Percentiles rank a stretch among this genome's conserved stretches.
These are phyloP conservation scores for Pharus latifolius DNA, from an alignment of 176 grass and related monocot species.

Conservation along the genomic window DNA sequence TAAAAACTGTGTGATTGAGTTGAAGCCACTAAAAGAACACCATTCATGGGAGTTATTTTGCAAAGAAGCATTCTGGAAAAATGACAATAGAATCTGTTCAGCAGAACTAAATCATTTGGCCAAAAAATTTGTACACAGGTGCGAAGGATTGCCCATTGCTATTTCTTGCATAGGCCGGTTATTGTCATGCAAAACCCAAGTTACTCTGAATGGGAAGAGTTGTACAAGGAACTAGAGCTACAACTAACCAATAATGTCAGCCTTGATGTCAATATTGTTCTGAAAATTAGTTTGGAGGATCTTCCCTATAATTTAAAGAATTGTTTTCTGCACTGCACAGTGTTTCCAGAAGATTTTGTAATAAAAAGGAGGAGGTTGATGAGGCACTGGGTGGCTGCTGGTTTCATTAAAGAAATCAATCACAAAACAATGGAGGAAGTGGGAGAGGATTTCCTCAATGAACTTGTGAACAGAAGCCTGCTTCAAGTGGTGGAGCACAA, in stretches of 20 bases:
- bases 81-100: not conserved
- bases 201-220: constrained; percentile 21
- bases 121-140: constrained; percentile 12
- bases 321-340: constrained; percentile 40
- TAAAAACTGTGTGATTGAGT: not conserved
- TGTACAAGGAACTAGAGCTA: constrained; percentile 20
- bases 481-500: constrained; percentile 13
- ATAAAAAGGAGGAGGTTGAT: constrained; percentile 25
- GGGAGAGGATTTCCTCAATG: constrained; percentile 23
- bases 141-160: constrained; percentile 32
- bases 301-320: constrained; percentile 36
- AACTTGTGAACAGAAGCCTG: constrained; percentile 30
- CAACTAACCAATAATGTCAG: constrained; percentile 8
- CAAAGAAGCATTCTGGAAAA: constrained; percentile 21
- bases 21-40: constrained; percentile 18
- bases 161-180: constrained; percentile 23
- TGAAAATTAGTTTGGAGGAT: constrained; percentile 36
- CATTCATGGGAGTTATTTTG: constrained; percentile 28
- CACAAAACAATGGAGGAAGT: constrained; percentile 28
- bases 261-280: constrained; percentile 21
- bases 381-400: constrained; percentile 41
- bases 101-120: not conserved
- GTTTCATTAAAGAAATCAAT: constrained; percentile 16
- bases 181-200: constrained; percentile 19
- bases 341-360: constrained; percentile 40